Evolutionary conservation across 345 rosid genomes (phyloP).

Genomic region (Turritis glabra): DNA sequence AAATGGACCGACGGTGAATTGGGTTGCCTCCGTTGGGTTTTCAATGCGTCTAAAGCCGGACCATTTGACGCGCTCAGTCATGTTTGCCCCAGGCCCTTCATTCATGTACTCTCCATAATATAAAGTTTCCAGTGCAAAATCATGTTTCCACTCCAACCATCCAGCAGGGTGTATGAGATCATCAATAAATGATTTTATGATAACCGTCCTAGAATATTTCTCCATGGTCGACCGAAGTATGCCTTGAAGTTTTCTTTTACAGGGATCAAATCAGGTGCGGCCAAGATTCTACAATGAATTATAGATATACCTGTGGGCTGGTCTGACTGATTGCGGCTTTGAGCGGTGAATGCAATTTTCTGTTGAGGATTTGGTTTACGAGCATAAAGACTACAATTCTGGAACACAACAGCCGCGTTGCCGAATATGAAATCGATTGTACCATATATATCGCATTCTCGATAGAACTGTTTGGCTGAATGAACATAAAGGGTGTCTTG

Average conservation of each 20-base stretch:
- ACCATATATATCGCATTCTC: constrained; percentile 76
- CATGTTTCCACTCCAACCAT: constrained; percentile 69
- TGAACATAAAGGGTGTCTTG: constrained; percentile 82
- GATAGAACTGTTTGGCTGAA: constrained; percentile 67
- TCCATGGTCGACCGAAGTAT: constrained; percentile 86
- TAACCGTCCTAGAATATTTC: constrained; percentile 68
- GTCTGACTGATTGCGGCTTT: constrained; percentile 58
- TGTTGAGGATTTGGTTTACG: constrained; percentile 63
- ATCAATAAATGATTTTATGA: constrained; percentile 53
- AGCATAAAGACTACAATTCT: constrained; percentile 67
- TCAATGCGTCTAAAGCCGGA: constrained; percentile 61
- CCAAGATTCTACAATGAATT: constrained; percentile 59
- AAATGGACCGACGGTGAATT: constrained; percentile 61
- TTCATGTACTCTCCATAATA: constrained; percentile 81
- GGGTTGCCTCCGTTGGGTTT: constrained; percentile 50
- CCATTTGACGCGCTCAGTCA: constrained; percentile 69
- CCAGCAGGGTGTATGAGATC: constrained; percentile 69
- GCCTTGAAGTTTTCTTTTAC: constrained; percentile 49
- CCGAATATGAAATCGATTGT: constrained; percentile 78
- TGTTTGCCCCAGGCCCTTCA: constrained; percentile 64
- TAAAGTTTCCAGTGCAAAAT: constrained; percentile 54
- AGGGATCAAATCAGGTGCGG: constrained; percentile 64
- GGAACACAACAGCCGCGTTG: constrained; percentile 72
- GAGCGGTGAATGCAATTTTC: constrained; percentile 67
- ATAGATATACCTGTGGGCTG: constrained; percentile 71